phyloP scores from a whole-genome alignment of 768 basidiomycete species.

The Nevesoporus exiguus region DNA sequence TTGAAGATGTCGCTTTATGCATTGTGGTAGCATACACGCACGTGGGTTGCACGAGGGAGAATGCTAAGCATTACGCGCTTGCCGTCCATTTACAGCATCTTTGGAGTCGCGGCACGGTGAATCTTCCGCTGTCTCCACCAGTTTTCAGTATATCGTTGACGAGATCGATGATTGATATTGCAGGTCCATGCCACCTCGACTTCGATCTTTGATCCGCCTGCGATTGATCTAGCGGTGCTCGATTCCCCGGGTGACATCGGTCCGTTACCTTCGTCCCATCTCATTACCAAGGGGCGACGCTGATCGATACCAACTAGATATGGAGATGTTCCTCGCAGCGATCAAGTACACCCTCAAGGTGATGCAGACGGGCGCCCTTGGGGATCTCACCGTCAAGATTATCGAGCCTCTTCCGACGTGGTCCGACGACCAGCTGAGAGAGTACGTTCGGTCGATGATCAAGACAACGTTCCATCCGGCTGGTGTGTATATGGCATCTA shows the following conservation, averaged over 20 bases:
- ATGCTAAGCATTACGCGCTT: constrained; percentile 11
- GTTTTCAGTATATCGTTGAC: not conserved
- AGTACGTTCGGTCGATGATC: constrained; percentile 10
- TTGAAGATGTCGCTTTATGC: not conserved
- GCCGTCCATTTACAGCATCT: constrained; percentile 13
- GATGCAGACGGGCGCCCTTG: constrained; percentile 15
- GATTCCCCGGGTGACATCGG: not conserved
- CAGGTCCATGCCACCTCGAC: constrained; percentile 15
- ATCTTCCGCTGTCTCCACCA: not conserved
- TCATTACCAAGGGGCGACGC: too few relatives aligned
- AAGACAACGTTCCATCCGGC: constrained; percentile 10
- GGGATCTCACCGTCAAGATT: constrained; percentile 5
- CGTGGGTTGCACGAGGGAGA: constrained; percentile 18
- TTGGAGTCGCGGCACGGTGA: constrained; percentile 17
- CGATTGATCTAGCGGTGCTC: not conserved
- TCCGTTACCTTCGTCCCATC: not conserved
- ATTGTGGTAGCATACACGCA: constrained; percentile 16
- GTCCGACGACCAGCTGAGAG: constrained; percentile 13
- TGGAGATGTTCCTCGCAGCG: constrained; percentile 16
- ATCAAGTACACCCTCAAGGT: constrained; percentile 11
- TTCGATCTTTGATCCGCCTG: constrained; percentile 16
- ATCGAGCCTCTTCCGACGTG: constrained; percentile 14
- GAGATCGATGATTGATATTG: not conserved
- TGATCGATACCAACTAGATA: not conserved
- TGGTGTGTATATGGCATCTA: not conserved